Conservation (phyloP, 2,329 filamentous ascomycete genomes). For the Beauveria medogensis region DNA sequence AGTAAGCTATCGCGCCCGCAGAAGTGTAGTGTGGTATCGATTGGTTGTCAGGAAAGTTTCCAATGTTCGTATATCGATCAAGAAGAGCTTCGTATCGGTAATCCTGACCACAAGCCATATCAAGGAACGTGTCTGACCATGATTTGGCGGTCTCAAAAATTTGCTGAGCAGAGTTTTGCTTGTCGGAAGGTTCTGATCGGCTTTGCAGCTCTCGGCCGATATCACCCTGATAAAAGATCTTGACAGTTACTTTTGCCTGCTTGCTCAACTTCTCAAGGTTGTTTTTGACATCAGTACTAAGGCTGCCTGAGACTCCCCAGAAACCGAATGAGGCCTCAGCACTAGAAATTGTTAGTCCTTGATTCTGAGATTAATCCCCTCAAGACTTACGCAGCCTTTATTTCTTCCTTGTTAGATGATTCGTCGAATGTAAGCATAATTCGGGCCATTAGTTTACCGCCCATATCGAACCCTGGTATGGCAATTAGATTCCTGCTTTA, state of each 20-base stretch:
- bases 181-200: background rate
- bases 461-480: background rate
- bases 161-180: background rate
- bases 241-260: background rate
- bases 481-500: background rate
- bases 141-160: background rate
- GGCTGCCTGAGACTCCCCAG: background rate
- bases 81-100: background rate
- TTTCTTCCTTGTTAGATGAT: background rate
- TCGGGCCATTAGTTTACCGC: background rate
- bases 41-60: background rate
- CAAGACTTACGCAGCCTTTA: background rate
- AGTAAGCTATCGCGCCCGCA: background rate
- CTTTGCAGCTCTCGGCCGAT: background rate
- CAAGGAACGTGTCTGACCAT: background rate
- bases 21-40: background rate
- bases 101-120: background rate
- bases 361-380: background rate
- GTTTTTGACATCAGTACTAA: background rate
- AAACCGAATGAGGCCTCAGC: background rate
- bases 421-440: background rate
- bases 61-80: background rate
- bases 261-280: background rate
- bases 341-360: background rate
- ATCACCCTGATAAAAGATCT: background rate